Percentiles rank a stretch among this genome's conserved stretches.
phyloP scores from a whole-genome alignment of 1,139 yeast genomes.

The Pneumocystis murina region DNA sequence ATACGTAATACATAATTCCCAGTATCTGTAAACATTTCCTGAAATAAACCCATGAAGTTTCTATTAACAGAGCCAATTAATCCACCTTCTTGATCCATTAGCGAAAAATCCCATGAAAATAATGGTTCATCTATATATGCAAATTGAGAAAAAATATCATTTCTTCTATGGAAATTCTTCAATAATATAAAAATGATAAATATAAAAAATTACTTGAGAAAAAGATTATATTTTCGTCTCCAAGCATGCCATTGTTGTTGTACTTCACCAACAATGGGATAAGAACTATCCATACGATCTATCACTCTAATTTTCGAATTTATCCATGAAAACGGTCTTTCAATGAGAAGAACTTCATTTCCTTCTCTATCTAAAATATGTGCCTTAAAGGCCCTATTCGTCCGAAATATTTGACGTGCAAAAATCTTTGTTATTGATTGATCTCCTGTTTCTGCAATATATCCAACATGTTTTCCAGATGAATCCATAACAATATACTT shows the following conservation, averaged over 20 bases:
- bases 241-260: conserved; percentile 89
- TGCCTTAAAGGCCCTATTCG: conserved; percentile 33
- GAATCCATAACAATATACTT: conserved; percentile 55
- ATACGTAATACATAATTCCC: conserved; percentile 78
- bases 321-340: conserved; percentile 70
- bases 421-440: conserved; percentile 32
- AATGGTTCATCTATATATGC: conserved; percentile 81
- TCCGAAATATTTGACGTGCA: conserved; percentile 63
- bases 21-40: conserved; percentile 86
- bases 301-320: conserved; percentile 64
- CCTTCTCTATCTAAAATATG: conserved; percentile 65
- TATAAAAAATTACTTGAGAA: conserved; percentile 19
- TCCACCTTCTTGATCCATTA: conserved; percentile 40
- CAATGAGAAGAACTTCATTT: conserved; percentile 36
- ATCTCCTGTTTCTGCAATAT: conserved; percentile 42
- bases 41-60: conserved; percentile 87
- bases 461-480: conserved; percentile 60
- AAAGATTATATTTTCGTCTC: conserved; percentile 76
- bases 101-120: conserved; percentile 73
- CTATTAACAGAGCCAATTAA: conserved; percentile 70
- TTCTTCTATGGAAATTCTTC: conserved; percentile 3
- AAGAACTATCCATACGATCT: conserved; percentile 17
- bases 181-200: background rate
- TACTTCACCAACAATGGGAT: conserved; percentile 61
- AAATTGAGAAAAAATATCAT: conserved; percentile 46